A percentile compares a stretch with the other conserved stretches of the same genome.
Conservation (phyloP, 2,329 filamentous ascomycete genomes). For the Alternaria sp. region DNA sequence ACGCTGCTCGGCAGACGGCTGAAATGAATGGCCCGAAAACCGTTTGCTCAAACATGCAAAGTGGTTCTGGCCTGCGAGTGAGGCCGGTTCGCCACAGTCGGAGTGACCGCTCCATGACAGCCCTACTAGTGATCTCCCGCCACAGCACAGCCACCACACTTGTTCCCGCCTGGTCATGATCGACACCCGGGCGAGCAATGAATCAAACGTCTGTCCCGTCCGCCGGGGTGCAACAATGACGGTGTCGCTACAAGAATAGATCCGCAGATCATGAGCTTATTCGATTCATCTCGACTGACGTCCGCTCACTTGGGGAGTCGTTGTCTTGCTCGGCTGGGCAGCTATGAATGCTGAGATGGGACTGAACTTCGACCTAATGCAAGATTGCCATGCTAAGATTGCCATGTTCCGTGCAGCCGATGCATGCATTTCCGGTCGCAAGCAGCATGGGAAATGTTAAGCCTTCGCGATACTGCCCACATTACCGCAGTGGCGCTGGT, state of each 20-base stretch:
- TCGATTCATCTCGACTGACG: background rate
- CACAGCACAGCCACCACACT: constrained; percentile 33
- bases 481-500: constrained; percentile 21
- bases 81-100: constrained; percentile 32
- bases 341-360: background rate
- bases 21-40: constrained; percentile 16
- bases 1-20: constrained; percentile 19
- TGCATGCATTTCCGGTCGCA: constrained; percentile 15
- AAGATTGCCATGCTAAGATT: constrained; percentile 10
- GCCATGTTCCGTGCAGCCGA: constrained; percentile 16
- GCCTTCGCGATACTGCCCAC: constrained; percentile 18
- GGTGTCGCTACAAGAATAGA: constrained; percentile 9
- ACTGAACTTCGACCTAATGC: background rate
- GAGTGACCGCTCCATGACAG: constrained; percentile 24
- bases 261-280: constrained; percentile 1
- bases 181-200: constrained; percentile 6
- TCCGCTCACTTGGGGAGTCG: background rate
- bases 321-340: background rate
- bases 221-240: constrained; percentile 10
- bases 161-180: constrained; percentile 19
- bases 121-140: constrained; percentile 23
- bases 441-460: constrained; percentile 22
- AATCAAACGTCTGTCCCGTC: constrained; percentile 11
- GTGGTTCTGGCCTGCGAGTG: constrained; percentile 21
- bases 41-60: constrained; percentile 17